These are phyloP conservation scores for Apiospora kogelbergensis DNA, from an alignment of 2,329 filamentous ascomycete genomes.

Conservation along the genomic window DNA sequence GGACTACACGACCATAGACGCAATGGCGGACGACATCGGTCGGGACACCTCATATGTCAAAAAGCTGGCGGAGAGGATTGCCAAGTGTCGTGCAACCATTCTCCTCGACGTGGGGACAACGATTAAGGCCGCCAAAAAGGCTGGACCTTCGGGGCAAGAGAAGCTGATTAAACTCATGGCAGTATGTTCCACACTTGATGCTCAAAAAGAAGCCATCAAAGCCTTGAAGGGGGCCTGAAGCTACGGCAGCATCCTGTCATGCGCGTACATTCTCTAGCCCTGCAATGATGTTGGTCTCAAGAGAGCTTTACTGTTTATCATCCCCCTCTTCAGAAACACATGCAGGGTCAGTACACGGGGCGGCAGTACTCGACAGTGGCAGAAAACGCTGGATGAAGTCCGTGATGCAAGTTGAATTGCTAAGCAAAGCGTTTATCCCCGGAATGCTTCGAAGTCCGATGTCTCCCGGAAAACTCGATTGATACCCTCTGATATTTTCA, in stretches of 20 bases:
- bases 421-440: neutral
- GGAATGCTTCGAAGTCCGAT: neutral
- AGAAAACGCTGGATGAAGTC: neutral
- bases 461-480: neutral
- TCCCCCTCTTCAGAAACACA: neutral
- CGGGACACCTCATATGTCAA: constrained; percentile 49
- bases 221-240: constrained; percentile 40
- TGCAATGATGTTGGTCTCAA: neutral
- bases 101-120: constrained; percentile 56
- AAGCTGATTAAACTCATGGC: constrained; percentile 52
- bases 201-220: constrained; percentile 53
- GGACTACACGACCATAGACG: constrained; percentile 44
- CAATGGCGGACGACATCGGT: constrained; percentile 44
- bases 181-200: constrained; percentile 53
- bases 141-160: constrained; percentile 41
- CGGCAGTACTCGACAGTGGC: neutral
- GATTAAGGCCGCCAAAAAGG: constrained; percentile 40
- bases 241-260: neutral
- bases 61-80: constrained; percentile 52
- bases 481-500: neutral
- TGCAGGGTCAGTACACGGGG: neutral
- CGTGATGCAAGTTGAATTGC: neutral
- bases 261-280: neutral
- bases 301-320: neutral
- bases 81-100: constrained; percentile 55